Evolutionary conservation across 2,329 filamentous ascomycete genomes (phyloP), one percentile per base, ranked within the genome.

Genomic region (Sarocladium oryzae): DNA sequence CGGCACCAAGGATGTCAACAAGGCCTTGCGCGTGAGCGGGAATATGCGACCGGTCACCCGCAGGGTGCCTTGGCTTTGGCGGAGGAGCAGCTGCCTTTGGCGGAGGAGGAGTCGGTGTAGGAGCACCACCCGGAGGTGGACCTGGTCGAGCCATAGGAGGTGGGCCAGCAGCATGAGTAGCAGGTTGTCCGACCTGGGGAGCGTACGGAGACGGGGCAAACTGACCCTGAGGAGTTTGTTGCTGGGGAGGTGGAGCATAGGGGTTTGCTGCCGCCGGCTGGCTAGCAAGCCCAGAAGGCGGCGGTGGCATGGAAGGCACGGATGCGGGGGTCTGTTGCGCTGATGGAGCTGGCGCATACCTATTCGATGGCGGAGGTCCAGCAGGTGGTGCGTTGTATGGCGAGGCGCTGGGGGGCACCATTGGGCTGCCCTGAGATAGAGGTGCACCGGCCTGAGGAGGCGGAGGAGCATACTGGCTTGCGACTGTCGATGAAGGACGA

Each of bases 31-130:
- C 89, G 49, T 76, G 76, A 11, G 81, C 66, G 1, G 92, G 88
- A 53, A 99, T 96, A 66, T 97, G 90, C 18, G 87, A 89, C 48
- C 92, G 85, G 67, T 97, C 92, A 59, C 92, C 92, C 37, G 88
- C 69, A 72, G 90, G 88, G 63, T 93, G 79, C 64, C 82, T 89
- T 24, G 75, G 63, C 62, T 76, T 77, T n/a, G 81, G 69, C 23
- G 66, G 61, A 11, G 82, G 75, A 20, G 78, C 70, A 38, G 72
- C 66, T 11, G 74, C 67, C 54, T 69, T 68, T 4, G 77, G 70
- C 32, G 77, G 71, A 10, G 75, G 73, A 33, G 75, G 73, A 20
- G 72, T 72, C 48, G 66, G 58, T 49, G 55, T 61, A 3, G 66
- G 54, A 30, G 58, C 57, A 10, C 54, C 57, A 16, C 56, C 50